Base-by-base conservation (phyloP, 164 flowering plant genomes). In the Dillenia suffruticosa region DNA sequence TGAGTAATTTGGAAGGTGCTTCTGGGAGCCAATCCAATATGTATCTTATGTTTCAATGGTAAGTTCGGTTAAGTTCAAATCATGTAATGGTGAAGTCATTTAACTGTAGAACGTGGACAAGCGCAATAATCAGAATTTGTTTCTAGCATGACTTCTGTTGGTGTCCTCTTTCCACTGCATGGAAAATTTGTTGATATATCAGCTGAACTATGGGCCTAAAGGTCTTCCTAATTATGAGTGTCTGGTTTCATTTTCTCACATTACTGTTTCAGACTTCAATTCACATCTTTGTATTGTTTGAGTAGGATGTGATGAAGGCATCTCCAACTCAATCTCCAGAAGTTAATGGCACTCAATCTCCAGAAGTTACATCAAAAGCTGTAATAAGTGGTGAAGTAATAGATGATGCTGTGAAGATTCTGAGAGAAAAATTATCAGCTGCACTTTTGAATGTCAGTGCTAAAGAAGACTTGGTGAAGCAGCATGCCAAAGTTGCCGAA, bases 361-460 rank as follows among this genome's bases (percentile, higher is more conserved):
- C 89, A 44, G 97, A 86, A 71, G 84, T 84, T 63, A 77, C 84
- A 9, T 85, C 86, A 12, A 86, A 77, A 66, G 74, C 74, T 54
- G 46, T 66, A 19, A 47, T 62, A 5, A 65, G 49, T 15, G 71
- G 63, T 54, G 87, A 78, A 67, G 89, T 81, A 59, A 65, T 62
- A 22, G 66, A 68, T 63, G 85, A 83, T 54, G 69, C 46, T 40
- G 63, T 80, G 66, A 84, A 69, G 72, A 74, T 61, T 69, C 72
- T 87, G 63, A 77, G 75, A 26, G 86, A 85, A 70, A 90, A 81
- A 66, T 70, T 92, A 61, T 84, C 95, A 50, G 92, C 91, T 71
- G 97, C 96, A 59, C 85, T 87, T 63, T 68, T 74, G 43, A 85
- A 83, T 68, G 80, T 84, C 52, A 84, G 80, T 62, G 96, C 88